Conservation (phyloP, 2,329 filamentous ascomycete genomes). For the Cladophialophora psammophila region DNA sequence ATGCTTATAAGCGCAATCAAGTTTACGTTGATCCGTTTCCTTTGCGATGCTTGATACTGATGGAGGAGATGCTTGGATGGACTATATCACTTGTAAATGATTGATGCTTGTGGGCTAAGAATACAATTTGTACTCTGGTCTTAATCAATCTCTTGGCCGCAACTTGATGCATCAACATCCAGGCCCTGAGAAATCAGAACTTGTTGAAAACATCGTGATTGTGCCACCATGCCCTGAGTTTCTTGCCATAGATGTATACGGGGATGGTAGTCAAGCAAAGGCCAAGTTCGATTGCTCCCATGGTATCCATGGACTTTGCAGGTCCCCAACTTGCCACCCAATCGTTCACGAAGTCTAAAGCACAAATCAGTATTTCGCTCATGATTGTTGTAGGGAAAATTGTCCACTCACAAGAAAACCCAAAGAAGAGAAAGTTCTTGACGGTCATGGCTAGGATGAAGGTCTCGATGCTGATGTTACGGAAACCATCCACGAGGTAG, state of each 20-base stretch:
- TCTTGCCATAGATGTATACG: constrained; percentile 27
- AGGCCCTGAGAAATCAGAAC: background rate
- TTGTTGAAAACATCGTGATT: constrained; percentile 21
- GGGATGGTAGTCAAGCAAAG: constrained; percentile 10
- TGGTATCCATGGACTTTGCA: constrained; percentile 11
- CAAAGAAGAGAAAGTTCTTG: constrained; percentile 42
- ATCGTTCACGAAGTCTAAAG: constrained; percentile 22
- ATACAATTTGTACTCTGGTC: no score
- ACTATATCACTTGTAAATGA: no score
- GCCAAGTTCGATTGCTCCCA: constrained; percentile 21
- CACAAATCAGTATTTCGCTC: no score
- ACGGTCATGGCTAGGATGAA: constrained; percentile 41
- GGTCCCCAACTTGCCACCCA: constrained; percentile 20
- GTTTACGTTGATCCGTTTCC: no score
- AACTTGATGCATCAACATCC: no score
- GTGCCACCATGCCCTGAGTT: constrained; percentile 23
- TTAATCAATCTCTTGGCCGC: no score
- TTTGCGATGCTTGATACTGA: no score
- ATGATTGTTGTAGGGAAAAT: constrained; percentile 42
- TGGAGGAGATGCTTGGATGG: no score
- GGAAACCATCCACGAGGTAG: constrained; percentile 40
- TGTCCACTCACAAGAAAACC: constrained; percentile 13
- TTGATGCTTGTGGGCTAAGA: no score
- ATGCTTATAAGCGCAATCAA: no score
- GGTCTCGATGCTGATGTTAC: constrained; percentile 37